These are phyloP conservation scores for Priceomyces haplophilus DNA, from an alignment of 805 yeast species.

Conservation along the genomic window DNA sequence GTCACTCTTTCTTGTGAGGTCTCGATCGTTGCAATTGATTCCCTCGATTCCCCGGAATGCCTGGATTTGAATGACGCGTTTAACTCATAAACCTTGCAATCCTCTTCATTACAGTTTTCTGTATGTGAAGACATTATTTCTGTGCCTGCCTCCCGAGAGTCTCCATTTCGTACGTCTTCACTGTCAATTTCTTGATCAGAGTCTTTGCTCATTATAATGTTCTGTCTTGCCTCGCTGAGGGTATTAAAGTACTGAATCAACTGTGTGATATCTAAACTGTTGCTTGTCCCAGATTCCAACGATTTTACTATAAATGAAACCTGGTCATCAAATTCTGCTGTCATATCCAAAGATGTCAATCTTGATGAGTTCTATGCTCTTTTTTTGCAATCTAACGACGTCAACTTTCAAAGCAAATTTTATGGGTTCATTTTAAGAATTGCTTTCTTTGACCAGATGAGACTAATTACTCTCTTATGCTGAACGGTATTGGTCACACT, in stretches of 20 bases:
- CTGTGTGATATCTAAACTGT: neutral
- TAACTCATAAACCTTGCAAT: neutral
- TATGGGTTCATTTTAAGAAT: neutral
- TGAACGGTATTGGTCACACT: neutral
- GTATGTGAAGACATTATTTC: neutral
- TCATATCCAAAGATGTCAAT: constrained; percentile 1
- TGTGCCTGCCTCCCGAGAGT: neutral
- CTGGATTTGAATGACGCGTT: too few relatives aligned
- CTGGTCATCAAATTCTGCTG: constrained; percentile 6
- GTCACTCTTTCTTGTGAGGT: neutral
- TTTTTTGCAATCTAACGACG: neutral
- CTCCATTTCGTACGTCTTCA: neutral
- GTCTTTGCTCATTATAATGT: neutral
- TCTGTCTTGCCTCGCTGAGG: neutral
- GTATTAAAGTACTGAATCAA: constrained; percentile 6
- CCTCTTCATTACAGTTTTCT: neutral
- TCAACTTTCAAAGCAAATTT: neutral
- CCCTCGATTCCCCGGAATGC: too few relatives aligned
- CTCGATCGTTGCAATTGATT: neutral
- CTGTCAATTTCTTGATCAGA: neutral
- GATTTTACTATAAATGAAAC: constrained; percentile 5
- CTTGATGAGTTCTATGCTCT: neutral
- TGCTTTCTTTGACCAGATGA: neutral
- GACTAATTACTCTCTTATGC: neutral
- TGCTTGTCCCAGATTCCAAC: neutral